These are phyloP conservation scores for Sphagnum contortum DNA, from an alignment of 225 moss, liverwort and hornwort genomes.

Conservation along the genomic window DNA sequence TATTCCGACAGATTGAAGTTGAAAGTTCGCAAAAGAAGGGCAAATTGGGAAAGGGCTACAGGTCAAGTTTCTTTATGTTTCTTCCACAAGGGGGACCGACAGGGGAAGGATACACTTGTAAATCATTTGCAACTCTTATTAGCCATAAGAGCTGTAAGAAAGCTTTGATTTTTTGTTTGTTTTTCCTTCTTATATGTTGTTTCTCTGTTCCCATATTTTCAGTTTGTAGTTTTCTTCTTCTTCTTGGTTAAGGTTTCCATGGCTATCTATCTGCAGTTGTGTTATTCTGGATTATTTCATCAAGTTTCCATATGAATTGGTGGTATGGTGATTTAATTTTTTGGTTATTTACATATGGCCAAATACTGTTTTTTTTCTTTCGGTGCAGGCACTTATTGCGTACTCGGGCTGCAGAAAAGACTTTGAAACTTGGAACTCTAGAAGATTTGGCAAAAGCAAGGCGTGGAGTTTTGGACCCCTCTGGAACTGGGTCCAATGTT, in stretches of 20 bases:
- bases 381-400: conserved; percentile 60
- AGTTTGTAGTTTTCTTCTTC: neutral
- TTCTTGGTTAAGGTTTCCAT: too few relatives aligned
- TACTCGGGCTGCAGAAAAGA: conserved; percentile 28
- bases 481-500: conserved; percentile 66
- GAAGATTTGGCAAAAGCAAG: conserved; percentile 72
- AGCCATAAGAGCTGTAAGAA: too few relatives aligned
- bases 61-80: conserved; percentile 9
- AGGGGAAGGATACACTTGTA: conserved; percentile 2
- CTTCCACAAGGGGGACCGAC: conserved; percentile 1
- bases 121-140: too few relatives aligned
- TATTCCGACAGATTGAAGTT: conserved; percentile 74
- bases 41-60: conserved; percentile 55
- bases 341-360: too few relatives aligned
- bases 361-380: too few relatives aligned
- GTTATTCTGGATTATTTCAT: too few relatives aligned
- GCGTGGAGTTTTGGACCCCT: conserved; percentile 73
- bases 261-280: too few relatives aligned
- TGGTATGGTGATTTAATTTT: too few relatives aligned
- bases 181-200: neutral
- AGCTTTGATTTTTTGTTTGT: neutral
- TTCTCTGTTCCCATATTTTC: neutral
- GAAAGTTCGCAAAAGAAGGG: conserved; percentile 38
- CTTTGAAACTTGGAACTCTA: conserved; percentile 64
- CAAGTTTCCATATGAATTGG: too few relatives aligned